Base-by-base conservation (phyloP, 495 filamentous ascomycete genomes). In the Hyaloscypha variabilis region DNA sequence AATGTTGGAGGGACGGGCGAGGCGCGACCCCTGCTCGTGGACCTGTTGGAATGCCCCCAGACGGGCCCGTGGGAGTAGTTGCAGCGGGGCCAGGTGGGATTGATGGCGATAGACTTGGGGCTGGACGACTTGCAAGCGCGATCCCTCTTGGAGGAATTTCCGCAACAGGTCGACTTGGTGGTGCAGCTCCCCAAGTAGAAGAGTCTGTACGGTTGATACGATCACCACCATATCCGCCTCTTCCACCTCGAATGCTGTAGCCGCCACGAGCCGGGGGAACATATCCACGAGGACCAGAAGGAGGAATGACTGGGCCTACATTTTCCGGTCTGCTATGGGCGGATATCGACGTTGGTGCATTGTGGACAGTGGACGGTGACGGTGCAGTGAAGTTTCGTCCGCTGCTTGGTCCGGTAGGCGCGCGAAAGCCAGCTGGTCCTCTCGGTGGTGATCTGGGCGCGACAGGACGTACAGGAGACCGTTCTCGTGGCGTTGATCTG, bases 201-300 rank as follows among this genome's bases (percentile, higher is more conserved):
- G 50, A 17, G 55, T 70, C 71, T 23, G 65, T 65, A 17, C 65
- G 54, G 24, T 17, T 53, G 1, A 31, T 39, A 25, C 70, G 60
- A 42, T 72, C 70, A 24, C 31, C 60, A 26, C 25, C 54, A 34
- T 34, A 58, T 30, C 23, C 19, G 19, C 23, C 23, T 34, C 54
- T 58, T 30, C 26, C 68, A n/a, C 68, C 68, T 53, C 64, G 57
- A 42, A 30, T 46, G 52, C 23, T 30, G 14, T 23, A 23, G 6
- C 46, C 51, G 17, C 68, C 68, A 24, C 69, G 65, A 52, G 53
- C 25, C 14, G 69, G 58, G 10, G 64, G 42, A 8, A 67, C 56
- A 51, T 72, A 69, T 14, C 63, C 71, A 42, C 71, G 69, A 39
- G 71, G 71, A 30, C 71, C 71, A 31, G 71, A 52, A 28, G 71